A percentile compares a stretch with the other conserved stretches of the same genome.
These are phyloP conservation scores for Eragrostis nindensis DNA, from an alignment of 176 grass and related monocot species.

Conservation along the genomic window DNA sequence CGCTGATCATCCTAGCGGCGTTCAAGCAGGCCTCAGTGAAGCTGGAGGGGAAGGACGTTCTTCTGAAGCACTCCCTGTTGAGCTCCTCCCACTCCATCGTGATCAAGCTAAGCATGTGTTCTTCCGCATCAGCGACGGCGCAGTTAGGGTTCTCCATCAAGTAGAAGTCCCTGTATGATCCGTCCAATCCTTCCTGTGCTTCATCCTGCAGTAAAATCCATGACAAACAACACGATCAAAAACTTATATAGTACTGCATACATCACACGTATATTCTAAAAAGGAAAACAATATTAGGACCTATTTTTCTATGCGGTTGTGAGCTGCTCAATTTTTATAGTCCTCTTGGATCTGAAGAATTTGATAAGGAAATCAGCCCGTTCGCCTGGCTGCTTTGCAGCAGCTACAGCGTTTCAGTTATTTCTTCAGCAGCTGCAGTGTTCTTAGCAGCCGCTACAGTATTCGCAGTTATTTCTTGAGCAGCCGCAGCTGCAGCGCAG, in stretches of 20 bases:
- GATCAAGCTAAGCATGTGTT: slow-evolving; percentile 51
- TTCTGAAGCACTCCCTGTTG: slow-evolving; percentile 54
- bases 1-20: slow-evolving; percentile 50
- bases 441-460: no score
- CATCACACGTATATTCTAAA: no score
- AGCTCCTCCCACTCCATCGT: slow-evolving; percentile 60
- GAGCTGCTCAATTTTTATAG: no score
- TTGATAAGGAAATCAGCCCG: not conserved
- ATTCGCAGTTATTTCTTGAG: no score
- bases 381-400: no score
- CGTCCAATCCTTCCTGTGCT: slow-evolving; percentile 61
- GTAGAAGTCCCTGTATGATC: slow-evolving; percentile 61
- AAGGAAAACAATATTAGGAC: no score
- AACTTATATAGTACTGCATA: no score
- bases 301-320: no score
- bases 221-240: not conserved
- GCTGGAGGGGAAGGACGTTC: slow-evolving; percentile 25
- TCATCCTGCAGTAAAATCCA: slow-evolving; percentile 55
- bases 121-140: not conserved
- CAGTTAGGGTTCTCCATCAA: slow-evolving; percentile 58
- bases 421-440: no score
- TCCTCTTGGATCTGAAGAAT: no score
- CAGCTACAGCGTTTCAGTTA: no score
- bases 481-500: no score
- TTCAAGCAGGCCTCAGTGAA: slow-evolving; percentile 38